These are phyloP conservation scores for Purshia tridentata DNA, from an alignment of 306 rosid genomes.

Conservation along the genomic window DNA sequence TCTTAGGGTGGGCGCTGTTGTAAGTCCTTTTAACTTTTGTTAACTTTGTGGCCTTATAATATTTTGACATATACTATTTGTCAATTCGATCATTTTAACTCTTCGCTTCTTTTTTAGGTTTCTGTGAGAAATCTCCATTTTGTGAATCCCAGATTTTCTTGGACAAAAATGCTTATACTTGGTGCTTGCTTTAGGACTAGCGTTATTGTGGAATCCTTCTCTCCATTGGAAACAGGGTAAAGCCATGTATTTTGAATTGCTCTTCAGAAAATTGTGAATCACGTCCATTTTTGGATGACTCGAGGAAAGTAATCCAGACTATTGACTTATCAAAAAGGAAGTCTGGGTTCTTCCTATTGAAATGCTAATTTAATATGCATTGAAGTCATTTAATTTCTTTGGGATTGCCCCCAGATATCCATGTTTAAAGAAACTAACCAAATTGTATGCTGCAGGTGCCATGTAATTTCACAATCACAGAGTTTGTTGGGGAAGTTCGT, in stretches of 20 bases:
- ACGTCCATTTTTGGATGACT: constrained; percentile 4
- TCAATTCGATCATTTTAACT: background rate
- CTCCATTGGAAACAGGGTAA: constrained; percentile 76
- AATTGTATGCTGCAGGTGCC: constrained; percentile 64
- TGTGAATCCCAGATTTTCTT: constrained; percentile 67
- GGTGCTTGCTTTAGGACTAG: constrained; percentile 85
- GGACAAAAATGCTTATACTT: constrained; percentile 79
- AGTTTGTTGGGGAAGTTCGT: constrained; percentile 69
- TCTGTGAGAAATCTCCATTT: constrained; percentile 75
- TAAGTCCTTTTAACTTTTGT: constrained; percentile 40
- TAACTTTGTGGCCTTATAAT: background rate
- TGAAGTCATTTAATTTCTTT: constrained; percentile 7
- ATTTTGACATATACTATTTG: background rate
- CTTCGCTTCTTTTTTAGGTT: constrained; percentile 42
- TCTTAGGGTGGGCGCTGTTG: constrained; percentile 77
- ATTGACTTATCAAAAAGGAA: background rate
- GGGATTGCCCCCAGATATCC: constrained; percentile 5
- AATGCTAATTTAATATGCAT: constrained; percentile 18
- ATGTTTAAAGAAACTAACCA: constrained; percentile 20
- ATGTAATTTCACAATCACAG: constrained; percentile 51
- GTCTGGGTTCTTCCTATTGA: background rate
- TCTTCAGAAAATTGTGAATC: constrained; percentile 9
- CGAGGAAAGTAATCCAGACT: background rate
- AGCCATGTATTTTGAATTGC: constrained; percentile 17
- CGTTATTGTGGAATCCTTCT: constrained; percentile 66